Evolutionary conservation across 306 rosid genomes (phyloP), one percentile per base, ranked within the genome.

Genomic region (Rubus idaeus): DNA sequence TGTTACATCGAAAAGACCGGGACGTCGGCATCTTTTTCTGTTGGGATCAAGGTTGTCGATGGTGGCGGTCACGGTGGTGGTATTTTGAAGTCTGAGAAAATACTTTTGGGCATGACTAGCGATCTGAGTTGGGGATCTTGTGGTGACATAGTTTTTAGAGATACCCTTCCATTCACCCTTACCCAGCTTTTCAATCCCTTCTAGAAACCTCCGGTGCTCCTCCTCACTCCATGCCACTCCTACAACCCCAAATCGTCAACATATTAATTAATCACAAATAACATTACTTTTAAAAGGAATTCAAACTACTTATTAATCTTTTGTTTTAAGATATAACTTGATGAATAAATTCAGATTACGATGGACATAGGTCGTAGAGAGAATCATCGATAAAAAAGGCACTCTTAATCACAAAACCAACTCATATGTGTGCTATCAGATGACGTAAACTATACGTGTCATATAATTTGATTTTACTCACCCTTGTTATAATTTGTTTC

Each of bases 151-250:
- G 26, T 58, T 41, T 21, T 71, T 68, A 11, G 82, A 73, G 12
- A 82, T 82, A 20, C 82, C 86, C 52, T 79, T 82, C 86, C 86
- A 78, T 13, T 78, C 79, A n/a, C 86, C 86, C 63, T 77, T 82
- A 6, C 86, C 86, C 9, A 82, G 79, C 52, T 78, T 82, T 14
- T 82, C 55, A 35, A 78, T 21, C 42, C 86, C 82, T 10, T 78
- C 51, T 23, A 82, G 7, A 76, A 82, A 82, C 13, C 40, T 49
- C 40, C 62, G 68, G 45, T 82, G 86, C 73, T 82, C 86, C 39
- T 82, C 82, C 58, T 67, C 79, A 1, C 42, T 77, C 86, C 86
- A 82, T 17, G 76, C 56, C 35, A 77, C 50, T 4, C 85, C 85
- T 81, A 17, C 46, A 30, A 30, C 35, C 35, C 35, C 35, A 42